Conservation (phyloP, 2,329 filamentous ascomycete species). For the Phialocephala subalpina region DNA sequence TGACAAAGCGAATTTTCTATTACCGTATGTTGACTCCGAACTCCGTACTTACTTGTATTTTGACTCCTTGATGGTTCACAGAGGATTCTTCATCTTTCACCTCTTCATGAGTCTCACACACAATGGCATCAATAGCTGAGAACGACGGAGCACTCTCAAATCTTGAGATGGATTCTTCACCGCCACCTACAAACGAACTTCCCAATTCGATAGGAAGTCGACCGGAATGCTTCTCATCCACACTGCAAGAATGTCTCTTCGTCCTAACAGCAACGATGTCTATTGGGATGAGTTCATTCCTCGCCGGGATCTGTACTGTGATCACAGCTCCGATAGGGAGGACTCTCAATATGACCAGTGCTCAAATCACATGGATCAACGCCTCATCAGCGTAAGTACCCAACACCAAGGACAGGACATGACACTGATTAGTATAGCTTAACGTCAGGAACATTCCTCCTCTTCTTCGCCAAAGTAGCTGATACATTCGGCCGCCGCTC, state of each 20-base stretch:
- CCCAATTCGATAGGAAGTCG: conserved; percentile 40
- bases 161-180: conserved; percentile 3
- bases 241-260: conserved; percentile 69
- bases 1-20: neutral
- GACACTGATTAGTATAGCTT: conserved; percentile 49
- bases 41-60: neutral
- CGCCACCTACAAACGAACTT: neutral
- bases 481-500: conserved; percentile 69
- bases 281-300: conserved; percentile 68
- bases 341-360: conserved; percentile 69
- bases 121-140: conserved; percentile 20
- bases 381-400: conserved; percentile 59
- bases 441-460: conserved; percentile 68
- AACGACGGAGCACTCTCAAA: conserved; percentile 17
- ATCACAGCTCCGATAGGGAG: conserved; percentile 67
- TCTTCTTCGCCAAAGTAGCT: conserved; percentile 71
- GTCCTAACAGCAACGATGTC: conserved; percentile 72
- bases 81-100: neutral
- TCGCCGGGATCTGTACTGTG: conserved; percentile 64
- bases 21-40: neutral
- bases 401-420: neutral
- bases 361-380: conserved; percentile 72
- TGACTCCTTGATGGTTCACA: neutral
- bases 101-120: neutral
- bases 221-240: conserved; percentile 68